These are phyloP conservation scores for Trichoderma semiorbis DNA, from an alignment of 2,329 filamentous ascomycete genomes.

Conservation along the genomic window DNA sequence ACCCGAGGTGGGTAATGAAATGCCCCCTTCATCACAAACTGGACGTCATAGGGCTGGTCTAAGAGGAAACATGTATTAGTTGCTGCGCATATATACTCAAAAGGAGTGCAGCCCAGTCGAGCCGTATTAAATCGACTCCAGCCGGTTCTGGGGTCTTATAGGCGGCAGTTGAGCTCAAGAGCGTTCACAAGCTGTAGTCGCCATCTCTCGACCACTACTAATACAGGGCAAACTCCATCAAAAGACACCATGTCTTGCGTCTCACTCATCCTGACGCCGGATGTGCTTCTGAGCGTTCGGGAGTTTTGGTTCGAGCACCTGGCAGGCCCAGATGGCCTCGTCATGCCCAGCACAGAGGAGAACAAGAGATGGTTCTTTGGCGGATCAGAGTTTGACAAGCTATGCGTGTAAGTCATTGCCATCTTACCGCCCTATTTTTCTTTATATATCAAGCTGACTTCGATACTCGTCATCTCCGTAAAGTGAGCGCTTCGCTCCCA, in stretches of 20 bases:
- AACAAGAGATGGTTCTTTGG: slow-evolving; percentile 35
- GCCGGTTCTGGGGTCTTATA: background rate
- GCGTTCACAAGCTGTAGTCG: background rate
- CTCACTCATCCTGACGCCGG: slow-evolving; percentile 27
- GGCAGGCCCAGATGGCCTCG: slow-evolving; percentile 24
- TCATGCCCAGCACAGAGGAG: slow-evolving; percentile 28
- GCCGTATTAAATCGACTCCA: background rate
- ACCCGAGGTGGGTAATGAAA: background rate
- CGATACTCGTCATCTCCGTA: background rate
- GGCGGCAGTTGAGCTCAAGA: background rate
- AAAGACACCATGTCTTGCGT: slow-evolving; percentile 19
- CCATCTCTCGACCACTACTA: background rate
- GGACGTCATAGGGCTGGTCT: background rate
- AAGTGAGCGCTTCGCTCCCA: slow-evolving; percentile 32
- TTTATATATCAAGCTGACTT: background rate
- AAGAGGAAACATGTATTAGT: background rate
- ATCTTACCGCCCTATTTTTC: background rate
- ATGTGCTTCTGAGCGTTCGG: slow-evolving; percentile 30
- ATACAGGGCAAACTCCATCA: background rate
- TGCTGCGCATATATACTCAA: background rate
- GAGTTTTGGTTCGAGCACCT: slow-evolving; percentile 41
- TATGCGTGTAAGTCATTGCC: slow-evolving; percentile 32
- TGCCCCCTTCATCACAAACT: background rate
- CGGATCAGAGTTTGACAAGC: slow-evolving; percentile 33
- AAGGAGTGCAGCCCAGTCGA: background rate